A percentile compares a stretch with the other conserved stretches of the same genome.
phyloP scores from a whole-genome alignment of 1,139 yeast species.

The Diutina rugosa region DNA sequence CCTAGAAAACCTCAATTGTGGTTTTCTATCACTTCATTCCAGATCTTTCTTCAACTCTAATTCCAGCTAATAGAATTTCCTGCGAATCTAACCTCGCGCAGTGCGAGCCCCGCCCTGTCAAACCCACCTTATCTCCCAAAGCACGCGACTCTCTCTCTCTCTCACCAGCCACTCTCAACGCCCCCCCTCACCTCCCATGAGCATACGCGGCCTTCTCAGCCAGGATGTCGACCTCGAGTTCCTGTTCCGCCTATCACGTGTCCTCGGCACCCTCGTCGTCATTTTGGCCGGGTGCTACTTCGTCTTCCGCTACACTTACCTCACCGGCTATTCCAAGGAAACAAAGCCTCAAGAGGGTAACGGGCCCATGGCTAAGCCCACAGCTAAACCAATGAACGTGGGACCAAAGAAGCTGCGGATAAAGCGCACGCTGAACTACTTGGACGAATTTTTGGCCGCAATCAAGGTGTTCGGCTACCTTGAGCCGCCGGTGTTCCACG shows the following conservation, averaged over 20 bases:
- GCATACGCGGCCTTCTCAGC: neutral
- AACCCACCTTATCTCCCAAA: neutral
- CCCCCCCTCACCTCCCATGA: neutral
- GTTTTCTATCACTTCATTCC: too few relatives aligned
- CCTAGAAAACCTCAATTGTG: too few relatives aligned
- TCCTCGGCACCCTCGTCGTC: slow-evolving; percentile 12
- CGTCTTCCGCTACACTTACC: slow-evolving; percentile 26
- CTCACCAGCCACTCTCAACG: too few relatives aligned
- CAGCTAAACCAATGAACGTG: slow-evolving; percentile 4
- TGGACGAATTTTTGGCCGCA: slow-evolving; percentile 84
- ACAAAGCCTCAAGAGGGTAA: slow-evolving; percentile 6
- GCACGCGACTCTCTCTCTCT: neutral
- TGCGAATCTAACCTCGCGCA: neutral
- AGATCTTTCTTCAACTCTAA: too few relatives aligned
- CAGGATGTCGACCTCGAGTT: neutral
- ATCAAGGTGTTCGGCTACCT: slow-evolving; percentile 89
- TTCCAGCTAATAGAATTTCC: too few relatives aligned
- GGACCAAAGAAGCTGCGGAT: slow-evolving; percentile 12
- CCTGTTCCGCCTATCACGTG: slow-evolving; percentile 1
- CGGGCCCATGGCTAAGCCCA: neutral
- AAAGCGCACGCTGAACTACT: slow-evolving; percentile 27
- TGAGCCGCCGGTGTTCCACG: slow-evolving; percentile 85
- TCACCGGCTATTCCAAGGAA: slow-evolving; percentile 23
- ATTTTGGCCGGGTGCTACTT: slow-evolving; percentile 14
- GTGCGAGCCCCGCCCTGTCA: neutral